Evolutionary conservation across 2,329 filamentous ascomycete genomes (phyloP).

Genomic region (Fusarium compactum): DNA sequence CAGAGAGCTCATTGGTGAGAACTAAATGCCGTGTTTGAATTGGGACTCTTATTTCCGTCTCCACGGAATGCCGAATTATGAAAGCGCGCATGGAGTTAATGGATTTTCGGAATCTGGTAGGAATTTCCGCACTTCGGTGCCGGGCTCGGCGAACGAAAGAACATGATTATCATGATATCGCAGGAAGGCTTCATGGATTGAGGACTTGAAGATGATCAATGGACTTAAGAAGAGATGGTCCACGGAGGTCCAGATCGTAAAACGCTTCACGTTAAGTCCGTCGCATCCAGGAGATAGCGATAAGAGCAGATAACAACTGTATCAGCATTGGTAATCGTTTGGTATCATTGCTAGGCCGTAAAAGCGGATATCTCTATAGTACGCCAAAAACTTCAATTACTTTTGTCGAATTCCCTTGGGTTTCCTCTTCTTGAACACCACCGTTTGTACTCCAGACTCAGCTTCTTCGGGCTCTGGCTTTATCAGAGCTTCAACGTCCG

Average conservation of each 20-base stretch:
- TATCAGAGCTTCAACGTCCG: constrained; percentile 30
- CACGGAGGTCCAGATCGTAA: background rate
- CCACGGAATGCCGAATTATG: constrained; percentile 23
- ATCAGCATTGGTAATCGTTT: constrained; percentile 7
- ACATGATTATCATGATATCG: background rate
- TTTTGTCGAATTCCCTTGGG: constrained; percentile 73
- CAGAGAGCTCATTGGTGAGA: constrained; percentile 10
- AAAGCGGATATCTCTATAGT: background rate
- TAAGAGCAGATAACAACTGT: background rate
- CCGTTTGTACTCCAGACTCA: constrained; percentile 53
- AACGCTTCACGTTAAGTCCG: background rate
- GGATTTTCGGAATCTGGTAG: background rate
- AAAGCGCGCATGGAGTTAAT: background rate
- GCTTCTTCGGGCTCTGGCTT: constrained; percentile 50
- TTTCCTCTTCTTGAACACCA: constrained; percentile 86
- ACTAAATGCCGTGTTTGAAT: background rate
- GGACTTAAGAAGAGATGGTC: background rate
- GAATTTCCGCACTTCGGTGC: background rate
- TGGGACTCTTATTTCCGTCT: constrained; percentile 7
- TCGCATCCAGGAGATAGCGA: background rate
- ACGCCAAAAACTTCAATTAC: constrained; percentile 47
- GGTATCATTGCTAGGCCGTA: constrained; percentile 31
- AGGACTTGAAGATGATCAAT: background rate
- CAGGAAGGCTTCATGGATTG: background rate
- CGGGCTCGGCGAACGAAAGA: background rate